phyloP scores from a whole-genome alignment of 192 early-diverging fungal species.

The Linnemannia hyalina region DNA sequence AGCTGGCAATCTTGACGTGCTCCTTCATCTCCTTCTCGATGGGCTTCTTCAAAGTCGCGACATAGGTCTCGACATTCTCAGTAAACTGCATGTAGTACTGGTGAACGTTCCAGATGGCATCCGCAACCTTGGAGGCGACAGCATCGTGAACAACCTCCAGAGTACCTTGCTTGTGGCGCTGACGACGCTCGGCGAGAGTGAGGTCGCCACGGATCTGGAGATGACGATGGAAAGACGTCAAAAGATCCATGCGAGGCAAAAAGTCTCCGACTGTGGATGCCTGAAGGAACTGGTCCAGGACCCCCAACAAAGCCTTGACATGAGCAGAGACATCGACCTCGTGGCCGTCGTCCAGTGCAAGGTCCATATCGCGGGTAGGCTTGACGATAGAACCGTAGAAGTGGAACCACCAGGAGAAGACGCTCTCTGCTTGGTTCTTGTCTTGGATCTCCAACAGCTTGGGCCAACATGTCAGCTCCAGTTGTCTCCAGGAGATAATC shows the following conservation, averaged over 20 bases:
- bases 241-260: constrained; percentile 77
- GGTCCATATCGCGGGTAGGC: constrained; percentile 58
- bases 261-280: constrained; percentile 86
- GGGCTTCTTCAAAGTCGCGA: constrained; percentile 74
- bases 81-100: constrained; percentile 88
- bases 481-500: constrained; percentile 92
- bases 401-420: constrained; percentile 92
- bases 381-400: constrained; percentile 73
- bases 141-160: constrained; percentile 31
- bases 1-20: constrained; percentile 95
- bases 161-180: constrained; percentile 37
- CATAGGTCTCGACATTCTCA: constrained; percentile 64
- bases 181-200: constrained; percentile 40
- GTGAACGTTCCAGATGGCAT: constrained; percentile 79
- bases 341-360: constrained; percentile 40
- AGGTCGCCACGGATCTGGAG: constrained; percentile 58
- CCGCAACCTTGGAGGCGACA: constrained; percentile 55
- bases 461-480: constrained; percentile 92
- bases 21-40: constrained; percentile 92
- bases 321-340: constrained; percentile 49
- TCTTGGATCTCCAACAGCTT: constrained; percentile 89
- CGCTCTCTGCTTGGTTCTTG: constrained; percentile 70
- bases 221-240: constrained; percentile 73
- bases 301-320: constrained; percentile 67
- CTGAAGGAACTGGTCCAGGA: constrained; percentile 87